A percentile compares a stretch with the other conserved stretches of the same genome.
phyloP scores from a whole-genome alignment of 805 yeast species.

The Yamadazyma philogaea region DNA sequence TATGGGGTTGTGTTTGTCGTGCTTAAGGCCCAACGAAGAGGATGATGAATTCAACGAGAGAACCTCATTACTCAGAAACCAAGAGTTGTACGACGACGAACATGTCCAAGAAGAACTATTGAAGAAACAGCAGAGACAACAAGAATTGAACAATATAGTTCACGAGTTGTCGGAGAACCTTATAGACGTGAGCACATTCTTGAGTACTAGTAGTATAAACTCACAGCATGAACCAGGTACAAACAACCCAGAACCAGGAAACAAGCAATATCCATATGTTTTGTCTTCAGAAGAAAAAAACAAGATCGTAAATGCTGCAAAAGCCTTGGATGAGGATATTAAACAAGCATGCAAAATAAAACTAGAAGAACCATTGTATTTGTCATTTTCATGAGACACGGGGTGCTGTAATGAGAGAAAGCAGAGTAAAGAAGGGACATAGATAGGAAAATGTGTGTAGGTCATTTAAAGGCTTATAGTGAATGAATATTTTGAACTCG shows the following conservation, averaged over 20 bases:
- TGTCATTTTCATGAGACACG: slow-evolving; percentile 18
- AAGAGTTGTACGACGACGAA: slow-evolving; percentile 28
- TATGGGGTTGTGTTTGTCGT: slow-evolving; percentile 52
- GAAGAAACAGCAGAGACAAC: slow-evolving; percentile 44
- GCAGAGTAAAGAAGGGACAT: background rate
- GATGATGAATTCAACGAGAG: slow-evolving; percentile 41
- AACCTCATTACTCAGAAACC: slow-evolving; percentile 31
- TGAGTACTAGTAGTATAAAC: slow-evolving; percentile 13
- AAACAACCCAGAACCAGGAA: background rate
- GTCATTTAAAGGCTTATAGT: too few species aligned
- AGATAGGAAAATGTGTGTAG: too few species aligned
- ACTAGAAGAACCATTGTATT: slow-evolving; percentile 20
- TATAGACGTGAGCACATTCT: slow-evolving; percentile 36
- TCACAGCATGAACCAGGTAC: slow-evolving; percentile 7
- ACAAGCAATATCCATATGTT: slow-evolving; percentile 21
- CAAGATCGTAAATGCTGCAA: slow-evolving; percentile 20
- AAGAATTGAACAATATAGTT: slow-evolving; percentile 45
- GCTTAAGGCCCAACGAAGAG: slow-evolving; percentile 36
- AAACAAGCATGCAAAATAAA: slow-evolving; percentile 17
- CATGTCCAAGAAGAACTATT: slow-evolving; percentile 35
- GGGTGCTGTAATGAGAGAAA: background rate
- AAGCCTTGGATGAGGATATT: slow-evolving; percentile 16
- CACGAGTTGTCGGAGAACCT: slow-evolving; percentile 38
- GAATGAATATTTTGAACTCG: background rate
- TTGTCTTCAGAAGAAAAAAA: slow-evolving; percentile 23